Conservation (phyloP, 1,139 yeast species). For the Starmera stellimalicola region DNA sequence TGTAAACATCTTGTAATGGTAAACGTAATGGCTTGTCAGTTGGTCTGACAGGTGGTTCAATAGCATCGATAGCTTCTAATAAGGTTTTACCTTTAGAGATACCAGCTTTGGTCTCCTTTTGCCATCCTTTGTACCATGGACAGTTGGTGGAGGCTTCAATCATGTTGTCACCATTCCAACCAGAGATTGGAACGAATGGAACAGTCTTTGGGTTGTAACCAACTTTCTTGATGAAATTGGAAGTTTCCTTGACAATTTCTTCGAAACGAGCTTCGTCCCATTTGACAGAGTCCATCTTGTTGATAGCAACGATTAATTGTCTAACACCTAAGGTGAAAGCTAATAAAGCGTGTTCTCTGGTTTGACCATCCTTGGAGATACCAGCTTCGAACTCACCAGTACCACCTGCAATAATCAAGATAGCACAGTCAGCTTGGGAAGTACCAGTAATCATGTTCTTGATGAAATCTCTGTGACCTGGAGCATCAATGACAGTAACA, state of each 20-base stretch:
- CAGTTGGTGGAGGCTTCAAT: slow-evolving; percentile 74
- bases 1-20: slow-evolving; percentile 88
- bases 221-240: slow-evolving; percentile 87
- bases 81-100: slow-evolving; percentile 75
- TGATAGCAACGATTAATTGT: slow-evolving; percentile 82
- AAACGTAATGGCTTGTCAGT: slow-evolving; percentile 86
- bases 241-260: slow-evolving; percentile 76
- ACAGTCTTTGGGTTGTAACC: slow-evolving; percentile 91
- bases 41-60: slow-evolving; percentile 81
- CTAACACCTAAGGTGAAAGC: slow-evolving; percentile 98
- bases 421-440: slow-evolving; percentile 96
- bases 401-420: slow-evolving; percentile 93
- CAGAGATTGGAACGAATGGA: slow-evolving; percentile 88
- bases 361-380: slow-evolving; percentile 97
- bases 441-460: slow-evolving; percentile 92
- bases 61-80: slow-evolving; percentile 80
- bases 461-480: slow-evolving; percentile 97
- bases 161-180: slow-evolving; percentile 95
- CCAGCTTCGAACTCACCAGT: slow-evolving; percentile 99
- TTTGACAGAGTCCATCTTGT: slow-evolving; percentile 90
- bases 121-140: slow-evolving; percentile 92
- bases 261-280: slow-evolving; percentile 77
- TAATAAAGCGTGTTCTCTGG: slow-evolving; percentile 95
- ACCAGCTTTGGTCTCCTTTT: slow-evolving; percentile 78
- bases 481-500: slow-evolving; percentile 90